phyloP scores from a whole-genome alignment of 805 yeast genomes.

The Yarrowia deformans region DNA sequence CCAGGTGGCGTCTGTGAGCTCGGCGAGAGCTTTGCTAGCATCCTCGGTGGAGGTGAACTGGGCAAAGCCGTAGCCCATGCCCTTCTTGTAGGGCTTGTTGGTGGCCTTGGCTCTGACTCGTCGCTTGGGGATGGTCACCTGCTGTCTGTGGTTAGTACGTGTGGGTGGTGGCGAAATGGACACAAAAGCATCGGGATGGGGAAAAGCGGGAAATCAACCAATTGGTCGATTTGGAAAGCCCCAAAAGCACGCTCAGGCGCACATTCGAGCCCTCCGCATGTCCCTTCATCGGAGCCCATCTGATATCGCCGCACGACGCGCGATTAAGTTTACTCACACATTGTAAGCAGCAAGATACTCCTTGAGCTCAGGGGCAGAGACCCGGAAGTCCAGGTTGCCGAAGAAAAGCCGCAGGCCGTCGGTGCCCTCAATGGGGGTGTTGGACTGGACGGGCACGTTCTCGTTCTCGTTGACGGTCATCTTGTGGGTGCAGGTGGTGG shows the following conservation, averaged over 20 bases:
- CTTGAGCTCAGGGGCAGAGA: slow-evolving; percentile 38
- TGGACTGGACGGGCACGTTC: slow-evolving; percentile 29
- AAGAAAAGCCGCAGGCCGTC: slow-evolving; percentile 35
- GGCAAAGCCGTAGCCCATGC: slow-evolving; percentile 65
- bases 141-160: slow-evolving; percentile 30
- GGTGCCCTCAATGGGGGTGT: slow-evolving; percentile 29
- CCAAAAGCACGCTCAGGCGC: background rate
- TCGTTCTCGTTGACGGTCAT: slow-evolving; percentile 38
- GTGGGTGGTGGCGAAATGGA: background rate
- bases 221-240: background rate
- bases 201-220: background rate
- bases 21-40: slow-evolving; percentile 54
- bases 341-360: slow-evolving; percentile 38
- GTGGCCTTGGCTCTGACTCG: slow-evolving; percentile 34
- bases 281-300: background rate
- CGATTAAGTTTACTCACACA: slow-evolving; percentile 39
- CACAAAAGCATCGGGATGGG: too few relatives aligned
- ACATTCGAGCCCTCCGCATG: background rate
- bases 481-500: slow-evolving; percentile 17
- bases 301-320: slow-evolving; percentile 37
- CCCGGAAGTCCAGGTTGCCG: slow-evolving; percentile 37
- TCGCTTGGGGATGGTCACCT: slow-evolving; percentile 39
- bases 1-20: slow-evolving; percentile 51
- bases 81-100: slow-evolving; percentile 40
- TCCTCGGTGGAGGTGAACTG: slow-evolving; percentile 54